Base-by-base conservation (phyloP, 345 rosid species). In the Brassica juncea region DNA sequence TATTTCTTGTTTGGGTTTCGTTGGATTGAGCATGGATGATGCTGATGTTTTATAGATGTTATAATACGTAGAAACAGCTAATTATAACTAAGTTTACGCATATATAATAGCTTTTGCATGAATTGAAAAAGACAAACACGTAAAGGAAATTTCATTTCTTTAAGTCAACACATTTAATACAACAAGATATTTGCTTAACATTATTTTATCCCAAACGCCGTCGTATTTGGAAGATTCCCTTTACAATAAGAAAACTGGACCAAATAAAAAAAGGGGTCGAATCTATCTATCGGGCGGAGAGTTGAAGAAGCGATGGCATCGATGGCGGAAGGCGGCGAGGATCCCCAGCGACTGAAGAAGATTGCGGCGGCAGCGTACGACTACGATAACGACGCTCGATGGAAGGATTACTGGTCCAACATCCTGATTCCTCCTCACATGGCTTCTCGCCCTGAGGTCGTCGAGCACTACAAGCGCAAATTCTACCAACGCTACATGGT, bases 331-430 rank as follows among this genome's bases (percentile, higher is more conserved):
- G 90, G 84, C 78, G 84, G 88, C 82, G 99, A 90, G n/a, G 98
- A 95, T 79, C 78, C 93, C 0, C 99, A 90, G 88, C 89, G 84
- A 80, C 65, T 90, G 74, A 95, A 88, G 92, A 85, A 71, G 76
- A 73, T 87, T 44, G 97, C 98, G 81, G 98, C 97, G 25, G 89
- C 93, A 15, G 84, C 97, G 0, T 95, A 87, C 75, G 98, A 95
- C 81, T 93, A 93, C 86, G 98, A 93, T 5, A 90, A 84, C 83
- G 99, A 95, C 72, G 75, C 89, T 2, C 77, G 94, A 77, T 95
- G 97, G 99, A 85, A 91, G 1, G 98, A 90, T 67, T 95, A 93
- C 84, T 91, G 97, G 98, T 90, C 98, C 67, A 93, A 93, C 73
- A 79, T 95, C 84, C 88, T 95, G 80, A 87, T 95, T 68, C 98